Base-by-base conservation (phyloP, 108 stramenopile genomes). In the Nitzschia sp. region DNA sequence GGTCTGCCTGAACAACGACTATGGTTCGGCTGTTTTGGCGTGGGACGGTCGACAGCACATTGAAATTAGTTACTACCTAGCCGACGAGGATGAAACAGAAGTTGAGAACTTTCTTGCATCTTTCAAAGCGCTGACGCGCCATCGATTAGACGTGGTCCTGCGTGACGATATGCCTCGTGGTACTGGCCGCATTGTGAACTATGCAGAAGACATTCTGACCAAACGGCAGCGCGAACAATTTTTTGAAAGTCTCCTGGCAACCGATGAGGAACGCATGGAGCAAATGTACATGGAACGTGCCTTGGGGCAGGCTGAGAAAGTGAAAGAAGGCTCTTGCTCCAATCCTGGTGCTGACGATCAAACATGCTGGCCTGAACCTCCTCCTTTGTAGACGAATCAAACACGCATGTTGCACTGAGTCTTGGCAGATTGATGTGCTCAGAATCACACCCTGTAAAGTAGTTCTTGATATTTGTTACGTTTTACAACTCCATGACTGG, bases 81-180 rank as follows among this genome's bases (percentile, higher is more conserved):
- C 25, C 5, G 32, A 28, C 23, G 51, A 62, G 3, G 47, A 17
- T 17, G 3, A 2, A 0, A 56, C 36, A 2, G 51, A 54, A 15
- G 35, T 61, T 31, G 62, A 72, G 25, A 54, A 38, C 17, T 72
- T 72, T 34, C 54, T 64, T 27, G 26, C 25, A 11, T 28, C 11
- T 9, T 65, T 65, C 36, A 54, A 51, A 61, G 38, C 30, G 11
- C 17, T 18, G n/a, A 25, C 48, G 5, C 48, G 60, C 4, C 11
- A 56, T 30, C 68, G 19, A 28, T 31, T 75, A 8, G 11, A 68
- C 18, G 60, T 77, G 6, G 60, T 26, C 2, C 72, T 81, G 0
- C 66, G 66, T 0, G 81, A 86, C 59, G 72, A 77, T 15, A 78
- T 79, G 64, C 85, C 85, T 32, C 69, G 85, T 19, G 85, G 85